Conservation (phyloP, 495 filamentous ascomycete genomes). For the Bryoglossum gracile region DNA sequence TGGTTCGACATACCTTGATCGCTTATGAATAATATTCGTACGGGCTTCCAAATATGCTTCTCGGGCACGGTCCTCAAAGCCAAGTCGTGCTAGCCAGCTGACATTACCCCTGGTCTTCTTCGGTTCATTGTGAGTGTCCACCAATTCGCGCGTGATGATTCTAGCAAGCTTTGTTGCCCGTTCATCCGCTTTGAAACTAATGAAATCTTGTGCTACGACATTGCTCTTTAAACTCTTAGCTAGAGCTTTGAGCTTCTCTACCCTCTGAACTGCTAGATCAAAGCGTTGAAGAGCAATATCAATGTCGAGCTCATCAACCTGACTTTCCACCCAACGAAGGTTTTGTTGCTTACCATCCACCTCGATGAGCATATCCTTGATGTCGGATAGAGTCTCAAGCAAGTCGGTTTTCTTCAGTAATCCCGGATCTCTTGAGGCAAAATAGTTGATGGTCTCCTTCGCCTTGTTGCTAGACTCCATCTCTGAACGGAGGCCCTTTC, state of each 20-base stretch:
- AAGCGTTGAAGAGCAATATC: constrained; percentile 88
- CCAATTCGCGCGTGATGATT: constrained; percentile 63
- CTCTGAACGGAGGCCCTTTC: constrained; percentile 73
- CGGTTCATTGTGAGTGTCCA: constrained; percentile 63
- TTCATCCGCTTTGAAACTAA: constrained; percentile 82
- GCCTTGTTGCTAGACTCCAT: constrained; percentile 71
- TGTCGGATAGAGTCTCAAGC: constrained; percentile 59
- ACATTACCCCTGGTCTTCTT: constrained; percentile 66
- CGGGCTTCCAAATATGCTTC: constrained; percentile 80
- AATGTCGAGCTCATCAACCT: constrained; percentile 95
- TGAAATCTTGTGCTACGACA: constrained; percentile 75
- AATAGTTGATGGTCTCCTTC: constrained; percentile 74
- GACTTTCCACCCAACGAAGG: constrained; percentile 86
- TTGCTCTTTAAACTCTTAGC: constrained; percentile 78
- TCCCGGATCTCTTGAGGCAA: constrained; percentile 63
- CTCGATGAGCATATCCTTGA: constrained; percentile 79
- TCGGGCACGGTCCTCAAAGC: constrained; percentile 81
- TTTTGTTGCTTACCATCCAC: constrained; percentile 96
- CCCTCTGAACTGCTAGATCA: constrained; percentile 69
- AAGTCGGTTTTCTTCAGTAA: constrained; percentile 65
- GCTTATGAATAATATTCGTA: constrained; percentile 63
- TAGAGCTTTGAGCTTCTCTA: constrained; percentile 76
- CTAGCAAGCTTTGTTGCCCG: constrained; percentile 71
- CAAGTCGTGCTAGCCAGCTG: constrained; percentile 73
- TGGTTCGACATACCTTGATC: constrained; percentile 59